phyloP scores from a whole-genome alignment of 1,284 basidiomycete genomes.

The Apiotrichum montevideense region DNA sequence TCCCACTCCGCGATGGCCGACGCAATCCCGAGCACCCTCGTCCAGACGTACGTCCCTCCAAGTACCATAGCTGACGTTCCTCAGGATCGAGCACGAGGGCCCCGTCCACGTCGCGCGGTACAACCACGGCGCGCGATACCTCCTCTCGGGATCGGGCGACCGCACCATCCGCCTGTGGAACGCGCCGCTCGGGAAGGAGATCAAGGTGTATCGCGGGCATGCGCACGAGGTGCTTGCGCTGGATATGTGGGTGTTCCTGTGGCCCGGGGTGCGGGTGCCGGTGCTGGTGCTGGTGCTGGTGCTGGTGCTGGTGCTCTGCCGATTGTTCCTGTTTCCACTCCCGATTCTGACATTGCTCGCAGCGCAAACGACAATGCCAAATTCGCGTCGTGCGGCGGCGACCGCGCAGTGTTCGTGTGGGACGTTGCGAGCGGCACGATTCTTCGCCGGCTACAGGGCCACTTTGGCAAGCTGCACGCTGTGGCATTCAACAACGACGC shows the following conservation, averaged over 20 bases:
- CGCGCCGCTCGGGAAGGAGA: conserved; percentile 70
- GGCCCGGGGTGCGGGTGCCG: too few relatives aligned
- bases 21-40: background rate
- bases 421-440: conserved; percentile 84
- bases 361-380: conserved; percentile 88
- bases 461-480: conserved; percentile 81
- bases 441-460: conserved; percentile 72
- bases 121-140: conserved; percentile 77
- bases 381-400: conserved; percentile 89
- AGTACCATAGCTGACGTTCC: background rate
- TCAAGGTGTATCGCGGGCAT: conserved; percentile 84
- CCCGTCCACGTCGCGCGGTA: conserved; percentile 78
- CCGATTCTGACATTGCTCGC: conserved; percentile 3
- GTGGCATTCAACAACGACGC: conserved; percentile 79
- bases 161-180: conserved; percentile 88
- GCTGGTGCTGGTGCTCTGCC: too few relatives aligned
- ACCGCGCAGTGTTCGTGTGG: conserved; percentile 89
- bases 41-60: background rate
- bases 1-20: too few relatives aligned
- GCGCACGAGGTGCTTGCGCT: conserved; percentile 90
- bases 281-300: too few relatives aligned
- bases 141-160: conserved; percentile 86
- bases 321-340: background rate
- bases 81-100: conserved; percentile 59
- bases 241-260: conserved; percentile 59